Base-by-base conservation (phyloP, 202 grass and related monocot genomes). In the Panicum virgatum region DNA sequence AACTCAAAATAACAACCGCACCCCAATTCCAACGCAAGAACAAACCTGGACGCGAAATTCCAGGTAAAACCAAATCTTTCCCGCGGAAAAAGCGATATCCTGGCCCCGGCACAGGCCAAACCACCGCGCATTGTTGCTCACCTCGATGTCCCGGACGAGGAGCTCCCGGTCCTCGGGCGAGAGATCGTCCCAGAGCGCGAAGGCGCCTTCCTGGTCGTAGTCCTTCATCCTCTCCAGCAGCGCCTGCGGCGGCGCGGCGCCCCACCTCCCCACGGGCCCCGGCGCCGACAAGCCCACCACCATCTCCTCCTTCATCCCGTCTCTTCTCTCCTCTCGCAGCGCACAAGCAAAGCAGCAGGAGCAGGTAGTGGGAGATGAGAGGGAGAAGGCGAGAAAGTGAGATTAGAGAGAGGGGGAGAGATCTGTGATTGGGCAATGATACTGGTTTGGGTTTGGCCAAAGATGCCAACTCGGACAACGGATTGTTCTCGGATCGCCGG, bases 181-280 rank as follows among this genome's bases (percentile, higher is more conserved):
- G 85, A 99, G 91, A 88, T 99, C 93, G 81, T 99, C 96, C 96
- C 96, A 99, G 77, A 99, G 89, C 36, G 96, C 89, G 80, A 99
- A 94, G 48, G 96, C 89, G 56, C 84, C 92, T 66, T 99, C 96
- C 76, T 99, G 93, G 52, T 87, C 96, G 87, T 99, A 99, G 77
- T 99, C 92, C 85, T 99, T 99, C 85, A 99, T 90, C 85, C 96
- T 88, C 91, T 96, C 96, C 71, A 99, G 91, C 74, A 99, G 82
- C 77, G 82, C 96, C 89, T 99, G 96, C 73, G 96, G 96, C 72
- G 96, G 93, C 59, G 89, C 80, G 37, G 88, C 84, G 6, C 84
- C 84, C 88, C 88, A 90, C 53, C 92, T 69, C 48, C 92, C 85
- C 56, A 68, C 89, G 45, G 80, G 82, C 80, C 69, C 82, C 69